Base-by-base conservation (phyloP, 2,329 filamentous ascomycete species). In the Aureobasidium namibiae region DNA sequence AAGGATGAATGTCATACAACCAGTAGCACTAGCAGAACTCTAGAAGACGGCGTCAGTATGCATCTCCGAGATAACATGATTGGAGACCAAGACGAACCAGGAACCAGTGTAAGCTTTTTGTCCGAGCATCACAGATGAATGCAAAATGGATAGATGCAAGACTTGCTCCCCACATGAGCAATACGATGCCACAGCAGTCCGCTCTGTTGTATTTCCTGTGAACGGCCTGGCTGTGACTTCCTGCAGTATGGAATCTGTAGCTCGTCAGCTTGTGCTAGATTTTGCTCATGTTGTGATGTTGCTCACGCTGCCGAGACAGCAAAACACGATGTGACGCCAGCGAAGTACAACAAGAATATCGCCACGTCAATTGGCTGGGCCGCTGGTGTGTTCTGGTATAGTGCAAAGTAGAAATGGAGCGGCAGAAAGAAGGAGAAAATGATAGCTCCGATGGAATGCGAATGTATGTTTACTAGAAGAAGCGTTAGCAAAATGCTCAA, bases 131-230 rank as follows among this genome's bases (percentile, higher is more conserved):
- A 21, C 61, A 61, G 3, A 48, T n/a, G 21, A 65, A 65, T 4
- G 56, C 63, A 23, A 60, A 65, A 38, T 65, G 59, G 1, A 65
- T 61, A 0, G 63, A 65, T 9, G 63, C 57, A 4, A 65, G 38
- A 54, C 61, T 63, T 9, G 63, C 62, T 39, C 62, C 56, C 62
- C 62, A 64, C 61, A 65, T 63, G 2, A 65, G 53, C n/a, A 65
- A 45, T 2, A 65, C 61, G 11, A 65, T 64, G 2, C 63, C 63
- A 16, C 36, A 56, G 48, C 48, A 63, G 54, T 65, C 63, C 3
- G 62, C 42, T 39, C 53, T 58, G 45, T 63, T 65, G 38, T 58
- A 58, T 2, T 60, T 57, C 7, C 34, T 41, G n/a, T 61, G 56
- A 3, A 59, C 54, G 10, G 39, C 16, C 1, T 60, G 54, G 11